These are phyloP conservation scores for Chlamydomonas sp. DNA, from an alignment of 139 green algal species.

Conservation along the genomic window DNA sequence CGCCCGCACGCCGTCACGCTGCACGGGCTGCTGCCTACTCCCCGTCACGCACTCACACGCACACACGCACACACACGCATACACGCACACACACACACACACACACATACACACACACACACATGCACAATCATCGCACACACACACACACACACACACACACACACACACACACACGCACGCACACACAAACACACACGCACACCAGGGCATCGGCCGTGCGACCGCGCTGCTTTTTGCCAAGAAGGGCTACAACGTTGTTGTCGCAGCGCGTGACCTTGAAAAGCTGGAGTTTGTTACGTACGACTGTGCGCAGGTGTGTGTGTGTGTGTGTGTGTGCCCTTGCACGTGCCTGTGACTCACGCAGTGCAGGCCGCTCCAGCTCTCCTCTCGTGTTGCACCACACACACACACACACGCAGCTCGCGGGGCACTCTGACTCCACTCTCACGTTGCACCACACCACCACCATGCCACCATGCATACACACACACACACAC, in stretches of 20 bases:
- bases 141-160: not conserved
- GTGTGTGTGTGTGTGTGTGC: no score
- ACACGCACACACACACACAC: not conserved
- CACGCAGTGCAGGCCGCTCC: no score
- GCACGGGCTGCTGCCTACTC: no score
- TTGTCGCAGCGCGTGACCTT: slow-evolving; percentile 33
- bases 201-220: slow-evolving; percentile 34
- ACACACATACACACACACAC: not conserved
- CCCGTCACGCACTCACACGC: not conserved
- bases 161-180: not conserved
- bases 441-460: no score
- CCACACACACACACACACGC: no score
- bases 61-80: not conserved
- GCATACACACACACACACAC: no score
- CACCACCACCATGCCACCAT: no score
- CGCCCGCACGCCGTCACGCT: no score
- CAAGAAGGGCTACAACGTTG: slow-evolving; percentile 47
- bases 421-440: no score
- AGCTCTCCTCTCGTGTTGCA: no score
- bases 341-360: not conserved
- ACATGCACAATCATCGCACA: not conserved
- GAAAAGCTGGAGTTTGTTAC: slow-evolving; percentile 27
- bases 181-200: not conserved
- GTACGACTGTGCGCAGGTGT: slow-evolving; percentile 23
- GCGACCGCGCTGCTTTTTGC: slow-evolving; percentile 39